Conservation (phyloP, 805 yeast species). For the Teunomyces cretensis region DNA sequence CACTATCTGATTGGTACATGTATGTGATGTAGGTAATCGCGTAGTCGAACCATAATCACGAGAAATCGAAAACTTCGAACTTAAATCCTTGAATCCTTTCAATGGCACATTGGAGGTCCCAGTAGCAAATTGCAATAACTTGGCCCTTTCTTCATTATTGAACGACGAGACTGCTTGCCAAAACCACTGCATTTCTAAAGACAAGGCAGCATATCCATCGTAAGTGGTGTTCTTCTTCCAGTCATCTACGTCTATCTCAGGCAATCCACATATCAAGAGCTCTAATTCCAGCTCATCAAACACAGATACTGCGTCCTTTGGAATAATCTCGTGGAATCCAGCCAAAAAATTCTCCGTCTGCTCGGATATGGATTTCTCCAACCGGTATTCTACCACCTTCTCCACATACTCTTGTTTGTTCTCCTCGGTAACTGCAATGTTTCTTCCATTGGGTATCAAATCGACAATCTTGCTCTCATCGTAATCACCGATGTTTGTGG, state of each 20-base stretch:
- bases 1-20: conserved; percentile 94
- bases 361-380: conserved; percentile 77
- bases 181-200: too few relatives aligned
- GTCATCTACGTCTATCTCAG: conserved; percentile 93
- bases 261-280: conserved; percentile 87
- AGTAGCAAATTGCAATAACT: too few relatives aligned
- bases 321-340: conserved; percentile 90
- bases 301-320: conserved; percentile 75
- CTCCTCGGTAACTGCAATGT: conserved; percentile 83
- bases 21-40: conserved; percentile 91
- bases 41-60: too few relatives aligned
- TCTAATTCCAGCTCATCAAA: conserved; percentile 96
- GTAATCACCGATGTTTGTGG: too few relatives aligned
- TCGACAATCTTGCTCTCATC: conserved; percentile 79
- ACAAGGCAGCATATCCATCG: too few relatives aligned
- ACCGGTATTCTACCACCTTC: conserved; percentile 79
- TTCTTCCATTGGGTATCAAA: conserved; percentile 75
- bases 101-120: too few relatives aligned
- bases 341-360: conserved; percentile 78
- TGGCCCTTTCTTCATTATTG: too few relatives aligned
- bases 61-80: too few relatives aligned
- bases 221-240: conserved; percentile 93
- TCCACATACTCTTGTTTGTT: conserved; percentile 89
- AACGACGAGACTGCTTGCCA: too few relatives aligned
- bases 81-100: too few relatives aligned